These are phyloP conservation scores for Liquidambar formosana DNA, from an alignment of 164 flowering plant species.

Conservation along the genomic window DNA sequence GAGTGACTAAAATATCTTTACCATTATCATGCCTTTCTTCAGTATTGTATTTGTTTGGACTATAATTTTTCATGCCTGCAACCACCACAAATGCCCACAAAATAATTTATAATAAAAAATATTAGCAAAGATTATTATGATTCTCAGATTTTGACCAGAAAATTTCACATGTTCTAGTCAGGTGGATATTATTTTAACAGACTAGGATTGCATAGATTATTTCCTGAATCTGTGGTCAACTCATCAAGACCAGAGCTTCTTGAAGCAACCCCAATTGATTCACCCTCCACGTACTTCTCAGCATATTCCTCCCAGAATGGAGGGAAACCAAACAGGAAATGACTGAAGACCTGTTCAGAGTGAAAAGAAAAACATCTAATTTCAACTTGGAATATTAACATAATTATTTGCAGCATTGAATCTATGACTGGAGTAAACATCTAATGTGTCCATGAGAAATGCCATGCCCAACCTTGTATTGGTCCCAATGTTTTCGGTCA, in stretches of 20 bases:
- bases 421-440: too few species aligned
- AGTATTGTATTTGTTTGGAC: not conserved
- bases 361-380: not conserved
- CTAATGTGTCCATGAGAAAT: too few species aligned
- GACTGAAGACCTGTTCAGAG: conserved; percentile 38
- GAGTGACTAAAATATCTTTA: not conserved
- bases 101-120: not conserved
- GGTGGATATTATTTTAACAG: not conserved
- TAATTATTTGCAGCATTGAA: not conserved
- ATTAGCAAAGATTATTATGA: not conserved
- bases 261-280: conserved; percentile 5
- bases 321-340: conserved; percentile 57
- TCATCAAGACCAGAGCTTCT: not conserved
- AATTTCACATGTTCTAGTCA: not conserved
- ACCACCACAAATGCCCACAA: not conserved
- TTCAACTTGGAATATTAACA: not conserved
- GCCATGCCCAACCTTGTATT: not conserved
- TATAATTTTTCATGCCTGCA: not conserved
- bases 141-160: not conserved
- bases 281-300: conserved; percentile 22
- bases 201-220: not conserved
- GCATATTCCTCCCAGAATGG: conserved; percentile 46
- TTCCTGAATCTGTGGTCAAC: conserved; percentile 12
- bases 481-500: not conserved
- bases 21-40: not conserved